These are phyloP conservation scores for Blepharisma stoltei DNA, from an alignment of 73 alveolate species.

Conservation along the genomic window DNA sequence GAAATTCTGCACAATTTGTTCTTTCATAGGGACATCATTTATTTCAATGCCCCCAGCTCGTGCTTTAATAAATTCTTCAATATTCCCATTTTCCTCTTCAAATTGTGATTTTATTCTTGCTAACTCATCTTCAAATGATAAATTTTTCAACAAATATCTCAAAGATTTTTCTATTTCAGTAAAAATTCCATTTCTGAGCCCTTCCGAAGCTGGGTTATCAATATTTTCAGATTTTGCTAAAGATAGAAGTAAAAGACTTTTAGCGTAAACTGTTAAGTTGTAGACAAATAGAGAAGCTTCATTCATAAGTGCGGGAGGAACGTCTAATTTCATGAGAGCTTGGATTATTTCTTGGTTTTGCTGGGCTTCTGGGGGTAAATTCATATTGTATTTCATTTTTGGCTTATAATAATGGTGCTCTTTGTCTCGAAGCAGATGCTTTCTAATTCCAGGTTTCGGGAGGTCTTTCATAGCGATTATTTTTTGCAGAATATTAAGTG, in stretches of 20 bases:
- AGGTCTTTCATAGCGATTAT: constrained; percentile 69
- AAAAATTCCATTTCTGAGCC: neutral
- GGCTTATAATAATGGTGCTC: constrained; percentile 24
- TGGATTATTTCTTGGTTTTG: neutral
- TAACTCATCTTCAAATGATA: constrained; percentile 20
- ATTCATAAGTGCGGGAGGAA: neutral
- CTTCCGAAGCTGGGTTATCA: neutral
- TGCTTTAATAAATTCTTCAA: constrained; percentile 26
- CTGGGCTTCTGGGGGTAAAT: constrained; percentile 11
- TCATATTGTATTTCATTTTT: neutral
- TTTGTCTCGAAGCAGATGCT: constrained; percentile 17
- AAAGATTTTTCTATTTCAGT: constrained; percentile 13
- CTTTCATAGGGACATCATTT: constrained; percentile 24
- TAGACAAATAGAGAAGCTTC: constrained; percentile 7
- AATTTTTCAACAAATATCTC: constrained; percentile 2
- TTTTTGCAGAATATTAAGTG: constrained; percentile 63
- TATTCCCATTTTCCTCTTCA: constrained; percentile 5
- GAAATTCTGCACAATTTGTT: neutral
- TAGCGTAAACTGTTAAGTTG: neutral
- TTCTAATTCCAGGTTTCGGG: constrained; percentile 60
- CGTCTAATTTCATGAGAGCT: neutral
- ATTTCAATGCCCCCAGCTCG: constrained; percentile 13
- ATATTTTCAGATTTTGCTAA: constrained; percentile 15
- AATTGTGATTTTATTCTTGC: constrained; percentile 11
- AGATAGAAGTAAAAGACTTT: neutral